phyloP scores from a whole-genome alignment of 2,329 filamentous ascomycete species.

The Celoporthe dispersa region DNA sequence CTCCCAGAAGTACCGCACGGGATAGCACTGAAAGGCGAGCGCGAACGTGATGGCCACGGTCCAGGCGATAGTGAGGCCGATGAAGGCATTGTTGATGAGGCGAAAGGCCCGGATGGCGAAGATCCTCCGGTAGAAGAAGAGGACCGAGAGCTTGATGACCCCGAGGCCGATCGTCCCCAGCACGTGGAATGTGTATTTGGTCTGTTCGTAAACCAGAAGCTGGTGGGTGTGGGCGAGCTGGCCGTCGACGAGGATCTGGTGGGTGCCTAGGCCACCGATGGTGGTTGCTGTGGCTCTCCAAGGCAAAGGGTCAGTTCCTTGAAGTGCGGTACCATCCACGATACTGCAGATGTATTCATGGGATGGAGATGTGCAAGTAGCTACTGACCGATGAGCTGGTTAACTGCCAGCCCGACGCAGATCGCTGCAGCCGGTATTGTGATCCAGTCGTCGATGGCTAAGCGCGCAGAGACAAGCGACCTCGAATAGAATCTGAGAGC shows the following conservation, averaged over 20 bases:
- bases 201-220: conserved; percentile 11
- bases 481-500: conserved; percentile 6
- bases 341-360: not conserved
- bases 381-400: conserved; percentile 12
- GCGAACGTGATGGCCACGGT: conserved; percentile 1
- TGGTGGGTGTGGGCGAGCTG: conserved; percentile 15
- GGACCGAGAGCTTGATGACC: conserved; percentile 15
- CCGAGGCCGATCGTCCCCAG: conserved; percentile 7
- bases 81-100: conserved; percentile 5
- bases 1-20: conserved; percentile 2
- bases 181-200: conserved; percentile 8
- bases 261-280: conserved; percentile 1
- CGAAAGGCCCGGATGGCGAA: conserved; percentile 4
- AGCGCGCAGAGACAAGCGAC: not conserved
- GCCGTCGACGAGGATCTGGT: conserved; percentile 13
- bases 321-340: not conserved
- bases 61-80: conserved; percentile 11
- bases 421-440: not conserved
- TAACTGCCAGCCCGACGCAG: conserved; percentile 10
- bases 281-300: not conserved
- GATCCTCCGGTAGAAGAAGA: conserved; percentile 16
- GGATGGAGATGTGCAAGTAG: too few relatives aligned
- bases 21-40: conserved; percentile 8
- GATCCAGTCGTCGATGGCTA: conserved; percentile 14
- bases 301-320: not conserved